Percentiles rank a stretch among this genome's conserved stretches.
phyloP scores from a whole-genome alignment of 306 rosid genomes.

The Echinosophora koreensis region DNA sequence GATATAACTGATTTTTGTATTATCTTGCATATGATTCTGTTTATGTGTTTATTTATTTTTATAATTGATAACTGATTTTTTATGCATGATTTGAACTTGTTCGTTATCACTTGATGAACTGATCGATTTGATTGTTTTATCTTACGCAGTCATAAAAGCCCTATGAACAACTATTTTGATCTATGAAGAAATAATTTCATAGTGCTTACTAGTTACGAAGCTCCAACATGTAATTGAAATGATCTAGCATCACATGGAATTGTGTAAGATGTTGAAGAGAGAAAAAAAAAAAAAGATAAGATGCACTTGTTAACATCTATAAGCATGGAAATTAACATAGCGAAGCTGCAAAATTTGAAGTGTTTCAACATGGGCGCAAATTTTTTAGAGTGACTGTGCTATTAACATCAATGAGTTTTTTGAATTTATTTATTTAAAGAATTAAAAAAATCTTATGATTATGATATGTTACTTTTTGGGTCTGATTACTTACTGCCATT shows the following conservation, averaged over 20 bases:
- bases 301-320: not conserved
- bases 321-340: conserved; percentile 10
- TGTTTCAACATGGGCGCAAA: conserved; percentile 2
- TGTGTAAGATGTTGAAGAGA: not conserved
- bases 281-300: too few species aligned
- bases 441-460: conserved; percentile 11
- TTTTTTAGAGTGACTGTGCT: conserved; percentile 11
- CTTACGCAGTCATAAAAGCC: not conserved
- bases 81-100: conserved; percentile 1
- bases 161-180: conserved; percentile 20
- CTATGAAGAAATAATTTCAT: not conserved
- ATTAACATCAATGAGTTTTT: conserved; percentile 11
- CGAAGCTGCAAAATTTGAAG: not conserved
- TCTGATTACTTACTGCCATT: not conserved
- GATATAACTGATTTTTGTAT: not conserved
- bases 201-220: conserved; percentile 8
- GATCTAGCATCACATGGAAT: not conserved
- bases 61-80: not conserved
- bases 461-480: not conserved
- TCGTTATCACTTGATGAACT: conserved; percentile 2
- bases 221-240: conserved; percentile 11
- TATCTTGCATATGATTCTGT: not conserved
- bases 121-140: not conserved
- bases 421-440: conserved; percentile 26
- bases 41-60: not conserved